phyloP scores from a whole-genome alignment of 768 basidiomycete genomes.

The Rhizopogon vinicolor region DNA sequence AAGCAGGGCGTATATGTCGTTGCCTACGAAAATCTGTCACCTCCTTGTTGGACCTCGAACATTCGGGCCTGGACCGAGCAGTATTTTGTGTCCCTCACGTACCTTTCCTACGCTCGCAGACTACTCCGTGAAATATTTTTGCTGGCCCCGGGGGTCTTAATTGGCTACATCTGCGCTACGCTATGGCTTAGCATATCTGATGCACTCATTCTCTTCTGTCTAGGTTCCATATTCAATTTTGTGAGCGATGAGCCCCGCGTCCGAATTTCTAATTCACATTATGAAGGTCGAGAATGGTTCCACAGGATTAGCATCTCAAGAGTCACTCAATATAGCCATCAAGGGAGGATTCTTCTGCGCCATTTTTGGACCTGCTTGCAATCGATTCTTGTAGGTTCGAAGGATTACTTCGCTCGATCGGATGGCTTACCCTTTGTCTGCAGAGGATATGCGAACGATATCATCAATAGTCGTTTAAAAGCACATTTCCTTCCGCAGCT shows the following conservation, averaged over 20 bases:
- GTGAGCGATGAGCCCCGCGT: constrained; percentile 5
- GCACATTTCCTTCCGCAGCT: constrained; percentile 35
- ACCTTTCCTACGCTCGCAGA: constrained; percentile 2
- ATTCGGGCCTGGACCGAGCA: neutral
- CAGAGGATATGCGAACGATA: constrained; percentile 16
- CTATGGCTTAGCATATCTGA: constrained; percentile 28
- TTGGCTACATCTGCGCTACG: constrained; percentile 20
- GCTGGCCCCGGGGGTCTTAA: constrained; percentile 16
- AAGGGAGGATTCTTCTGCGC: constrained; percentile 23
- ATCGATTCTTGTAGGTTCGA: constrained; percentile 17
- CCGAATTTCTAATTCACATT: neutral
- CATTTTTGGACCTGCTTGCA: constrained; percentile 16
- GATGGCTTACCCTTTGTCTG: neutral
- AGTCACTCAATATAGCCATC: constrained; percentile 16
- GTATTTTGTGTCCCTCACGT: neutral
- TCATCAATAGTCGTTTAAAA: constrained; percentile 28
- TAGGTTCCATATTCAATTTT: constrained; percentile 25
- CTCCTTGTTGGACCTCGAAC: neutral
- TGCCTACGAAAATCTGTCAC: constrained; percentile 12
- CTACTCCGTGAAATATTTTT: constrained; percentile 12
- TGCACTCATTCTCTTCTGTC: constrained; percentile 31
- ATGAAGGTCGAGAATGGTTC: constrained; percentile 10
- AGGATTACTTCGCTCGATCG: neutral
- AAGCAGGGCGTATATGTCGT: constrained; percentile 18
- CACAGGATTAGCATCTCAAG: neutral